These are phyloP conservation scores for Dryas octopetala DNA, from an alignment of 306 rosid species.

Conservation along the genomic window DNA sequence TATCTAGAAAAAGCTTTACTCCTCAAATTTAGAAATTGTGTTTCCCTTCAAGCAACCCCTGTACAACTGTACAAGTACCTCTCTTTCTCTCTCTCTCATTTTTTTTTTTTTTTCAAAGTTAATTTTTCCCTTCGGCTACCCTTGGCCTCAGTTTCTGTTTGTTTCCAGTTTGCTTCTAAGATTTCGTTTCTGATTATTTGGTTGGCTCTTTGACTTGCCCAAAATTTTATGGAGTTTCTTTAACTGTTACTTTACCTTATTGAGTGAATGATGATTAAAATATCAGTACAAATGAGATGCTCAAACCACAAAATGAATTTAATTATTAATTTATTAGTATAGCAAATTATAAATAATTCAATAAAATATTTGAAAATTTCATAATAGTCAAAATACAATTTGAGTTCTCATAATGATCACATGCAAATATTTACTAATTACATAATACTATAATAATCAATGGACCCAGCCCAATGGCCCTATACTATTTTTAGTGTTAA, in stretches of 20 bases:
- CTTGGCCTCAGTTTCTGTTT: background rate
- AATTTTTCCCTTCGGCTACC: background rate
- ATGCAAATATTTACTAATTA: no score
- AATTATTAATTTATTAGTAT: no score
- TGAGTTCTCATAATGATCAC: no score
- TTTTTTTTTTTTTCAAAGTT: background rate
- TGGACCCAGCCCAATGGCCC: no score
- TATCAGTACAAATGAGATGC: no score
- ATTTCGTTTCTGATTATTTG: slow-evolving; percentile 7
- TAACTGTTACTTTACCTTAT: background rate
- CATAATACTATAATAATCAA: no score
- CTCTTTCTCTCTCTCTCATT: background rate
- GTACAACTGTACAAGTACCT: background rate
- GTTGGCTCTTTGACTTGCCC: slow-evolving; percentile 8
- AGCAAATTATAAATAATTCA: no score
- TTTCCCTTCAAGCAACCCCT: slow-evolving; percentile 67
- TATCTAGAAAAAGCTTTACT: slow-evolving; percentile 44
- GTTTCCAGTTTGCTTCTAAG: slow-evolving; percentile 1
- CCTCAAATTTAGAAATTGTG: slow-evolving; percentile 41
- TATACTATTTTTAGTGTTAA: no score
- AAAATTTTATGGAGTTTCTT: slow-evolving; percentile 1
- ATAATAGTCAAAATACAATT: no score
- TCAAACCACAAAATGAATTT: no score
- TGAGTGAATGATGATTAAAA: background rate
- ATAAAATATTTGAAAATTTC: no score